These are phyloP conservation scores for Hibiscus trionum DNA, from an alignment of 345 rosid species.

Conservation along the genomic window DNA sequence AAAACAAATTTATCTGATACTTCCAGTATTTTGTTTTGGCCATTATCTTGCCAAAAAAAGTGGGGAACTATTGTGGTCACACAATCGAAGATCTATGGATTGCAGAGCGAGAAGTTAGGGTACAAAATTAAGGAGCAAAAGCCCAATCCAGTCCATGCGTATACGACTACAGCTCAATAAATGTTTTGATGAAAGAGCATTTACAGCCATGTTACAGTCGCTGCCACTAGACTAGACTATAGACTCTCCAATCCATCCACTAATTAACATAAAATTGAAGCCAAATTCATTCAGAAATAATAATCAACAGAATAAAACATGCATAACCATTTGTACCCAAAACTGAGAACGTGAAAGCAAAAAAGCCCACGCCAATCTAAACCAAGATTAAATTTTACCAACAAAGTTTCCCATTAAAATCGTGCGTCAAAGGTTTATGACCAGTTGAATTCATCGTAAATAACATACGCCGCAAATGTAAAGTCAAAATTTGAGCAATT, in stretches of 20 bases:
- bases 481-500: slow-evolving; percentile 17
- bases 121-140: neutral
- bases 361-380: neutral
- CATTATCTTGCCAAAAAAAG: neutral
- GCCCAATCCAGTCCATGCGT: neutral
- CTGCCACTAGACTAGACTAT: slow-evolving; percentile 1
- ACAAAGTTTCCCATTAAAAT: slow-evolving; percentile 2
- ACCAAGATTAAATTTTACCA: slow-evolving; percentile 4
- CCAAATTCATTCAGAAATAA: neutral
- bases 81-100: neutral
- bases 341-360: neutral
- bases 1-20: neutral
- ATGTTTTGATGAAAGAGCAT: neutral
- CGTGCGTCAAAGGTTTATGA: neutral
- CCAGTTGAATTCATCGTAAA: neutral
- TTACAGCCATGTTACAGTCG: neutral
- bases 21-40: neutral
- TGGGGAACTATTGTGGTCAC: neutral
- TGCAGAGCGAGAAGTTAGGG: neutral
- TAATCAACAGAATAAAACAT: neutral
- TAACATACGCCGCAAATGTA: neutral
- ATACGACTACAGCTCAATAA: neutral
- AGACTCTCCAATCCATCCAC: neutral
- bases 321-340: neutral
- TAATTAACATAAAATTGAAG: neutral